Conservation (phyloP, 2,329 filamentous ascomycete genomes). For the Aspergillus nomiae region DNA sequence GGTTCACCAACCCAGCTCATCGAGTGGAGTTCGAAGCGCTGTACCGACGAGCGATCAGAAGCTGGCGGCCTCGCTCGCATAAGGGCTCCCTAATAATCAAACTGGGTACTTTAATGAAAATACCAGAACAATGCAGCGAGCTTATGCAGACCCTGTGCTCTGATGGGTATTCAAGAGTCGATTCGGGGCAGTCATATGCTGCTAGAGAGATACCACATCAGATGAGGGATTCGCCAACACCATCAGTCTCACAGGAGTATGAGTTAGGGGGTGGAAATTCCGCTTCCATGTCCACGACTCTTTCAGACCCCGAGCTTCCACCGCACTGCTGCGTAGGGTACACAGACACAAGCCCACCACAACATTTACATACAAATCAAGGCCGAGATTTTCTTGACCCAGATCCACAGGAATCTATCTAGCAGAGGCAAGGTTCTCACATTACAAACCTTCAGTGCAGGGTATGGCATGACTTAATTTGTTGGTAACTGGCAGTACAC, state of each 20-base stretch:
- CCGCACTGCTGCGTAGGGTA: slow-evolving; percentile 3
- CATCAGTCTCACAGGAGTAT: background rate
- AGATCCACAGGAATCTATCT: background rate
- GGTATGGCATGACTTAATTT: background rate
- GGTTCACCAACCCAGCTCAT: slow-evolving; percentile 58
- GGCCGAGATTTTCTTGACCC: background rate
- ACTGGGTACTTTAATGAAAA: background rate
- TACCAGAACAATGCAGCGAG: background rate
- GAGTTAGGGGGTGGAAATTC: background rate
- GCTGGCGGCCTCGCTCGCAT: slow-evolving; percentile 51
- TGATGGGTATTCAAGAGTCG: background rate
- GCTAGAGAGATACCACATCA: background rate
- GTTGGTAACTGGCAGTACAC: background rate
- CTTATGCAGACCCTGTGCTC: background rate
- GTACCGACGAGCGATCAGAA: slow-evolving; percentile 51
- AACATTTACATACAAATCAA: background rate
- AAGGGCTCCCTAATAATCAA: slow-evolving; percentile 15
- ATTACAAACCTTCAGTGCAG: background rate
- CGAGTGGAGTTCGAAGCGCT: slow-evolving; percentile 50
- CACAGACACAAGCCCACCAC: background rate
- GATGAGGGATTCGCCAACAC: background rate
- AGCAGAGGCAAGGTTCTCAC: background rate
- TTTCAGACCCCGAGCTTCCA: slow-evolving; percentile 28
- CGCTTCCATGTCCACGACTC: slow-evolving; percentile 19
- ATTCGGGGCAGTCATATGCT: background rate